Evolutionary conservation across 2,329 filamentous ascomycete genomes (phyloP).

Genomic region (Ascosphaera apis): DNA sequence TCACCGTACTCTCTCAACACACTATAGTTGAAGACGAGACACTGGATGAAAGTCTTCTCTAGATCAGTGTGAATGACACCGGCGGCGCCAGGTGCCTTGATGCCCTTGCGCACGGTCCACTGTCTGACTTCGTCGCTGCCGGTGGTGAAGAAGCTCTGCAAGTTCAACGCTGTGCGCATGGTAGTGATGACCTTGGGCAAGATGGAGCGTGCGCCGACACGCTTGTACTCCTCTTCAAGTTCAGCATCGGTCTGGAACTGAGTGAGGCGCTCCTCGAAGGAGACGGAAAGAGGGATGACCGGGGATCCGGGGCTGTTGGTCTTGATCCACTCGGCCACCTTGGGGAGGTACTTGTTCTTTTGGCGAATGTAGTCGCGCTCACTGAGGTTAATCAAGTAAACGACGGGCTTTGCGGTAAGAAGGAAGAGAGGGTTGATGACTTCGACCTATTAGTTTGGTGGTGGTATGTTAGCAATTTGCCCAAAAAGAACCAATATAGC

Average conservation of each 20-base stretch:
- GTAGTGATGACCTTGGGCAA: constrained; percentile 77
- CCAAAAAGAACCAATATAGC: constrained; percentile 9
- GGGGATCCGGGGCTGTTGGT: constrained; percentile 68
- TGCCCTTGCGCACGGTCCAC: constrained; percentile 91
- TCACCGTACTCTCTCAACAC: constrained; percentile 68
- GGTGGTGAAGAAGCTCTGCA: constrained; percentile 92
- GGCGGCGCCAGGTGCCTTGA: constrained; percentile 90
- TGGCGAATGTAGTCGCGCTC: constrained; percentile 94
- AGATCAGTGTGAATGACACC: constrained; percentile 98
- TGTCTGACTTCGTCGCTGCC: constrained; percentile 91
- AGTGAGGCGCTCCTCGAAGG: constrained; percentile 78
- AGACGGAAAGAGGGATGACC: constrained; percentile 80
- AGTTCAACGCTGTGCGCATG: constrained; percentile 79
- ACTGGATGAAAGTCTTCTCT: constrained; percentile 98
- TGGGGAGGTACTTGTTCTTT: constrained; percentile 97
- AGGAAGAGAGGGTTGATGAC: constrained; percentile 93
- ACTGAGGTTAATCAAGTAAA: constrained; percentile 90
- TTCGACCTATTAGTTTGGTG: constrained; percentile 46
- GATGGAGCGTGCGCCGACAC: constrained; percentile 60
- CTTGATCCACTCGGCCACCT: constrained; percentile 91
- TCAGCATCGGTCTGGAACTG: constrained; percentile 56
- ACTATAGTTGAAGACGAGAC: constrained; percentile 74
- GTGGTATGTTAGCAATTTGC: constrained; percentile 2
- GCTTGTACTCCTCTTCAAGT: constrained; percentile 70
- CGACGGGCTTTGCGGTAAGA: constrained; percentile 85